Base-by-base conservation (phyloP, 1,284 basidiomycete species). In the Cryptococcus jaspeensis region DNA sequence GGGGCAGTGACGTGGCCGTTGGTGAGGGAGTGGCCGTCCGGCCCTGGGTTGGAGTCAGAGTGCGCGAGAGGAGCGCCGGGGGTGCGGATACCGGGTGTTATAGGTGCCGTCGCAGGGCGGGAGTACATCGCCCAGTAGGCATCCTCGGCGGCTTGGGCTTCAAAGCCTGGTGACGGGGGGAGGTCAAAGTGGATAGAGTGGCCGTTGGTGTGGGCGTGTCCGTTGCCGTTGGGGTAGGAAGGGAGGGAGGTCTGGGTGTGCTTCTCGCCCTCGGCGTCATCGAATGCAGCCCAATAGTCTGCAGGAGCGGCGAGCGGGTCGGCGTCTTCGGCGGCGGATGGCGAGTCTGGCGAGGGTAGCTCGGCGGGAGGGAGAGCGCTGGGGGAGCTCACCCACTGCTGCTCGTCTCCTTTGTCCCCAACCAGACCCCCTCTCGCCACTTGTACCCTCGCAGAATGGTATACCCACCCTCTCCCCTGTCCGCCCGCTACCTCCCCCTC, bases 71-170 rank as follows among this genome's bases (percentile, higher is more conserved):
- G 37, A 8, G 18, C 43, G n/a, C 52, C 52, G 18, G 52, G 56
- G 6, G 53, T 53, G 13, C 36, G 43, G 25, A 44, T 28, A n/a
- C 47, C 46, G 15, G 61, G 58, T 8, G 58, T 63, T 18, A 56
- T 45, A 13, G 55, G 54, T 35, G 60, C 58, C 5, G 58, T 58
- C 13, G 52, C 45, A n/a, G 56, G 52, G 35, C 61, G 56, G n/a
- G 61, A 69, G 47, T 75, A 75, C 45, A 61, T 61, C 15, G 73
- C 69, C 73, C 73, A 75, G 58, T 75, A 75, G 20, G 62, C 67
- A 47, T 67, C 66, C 58, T 73, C 72, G 43, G 49, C 53, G 18
- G 61, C 57, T 28, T 63, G 56, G 15, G 53, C 61, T 32, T 57
- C 50, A 25, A 59, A 35, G 42, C 41, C 28, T 9, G 28, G 28